phyloP scores from a whole-genome alignment of 2,329 filamentous ascomycete species.

The Epichloe festucae region DNA sequence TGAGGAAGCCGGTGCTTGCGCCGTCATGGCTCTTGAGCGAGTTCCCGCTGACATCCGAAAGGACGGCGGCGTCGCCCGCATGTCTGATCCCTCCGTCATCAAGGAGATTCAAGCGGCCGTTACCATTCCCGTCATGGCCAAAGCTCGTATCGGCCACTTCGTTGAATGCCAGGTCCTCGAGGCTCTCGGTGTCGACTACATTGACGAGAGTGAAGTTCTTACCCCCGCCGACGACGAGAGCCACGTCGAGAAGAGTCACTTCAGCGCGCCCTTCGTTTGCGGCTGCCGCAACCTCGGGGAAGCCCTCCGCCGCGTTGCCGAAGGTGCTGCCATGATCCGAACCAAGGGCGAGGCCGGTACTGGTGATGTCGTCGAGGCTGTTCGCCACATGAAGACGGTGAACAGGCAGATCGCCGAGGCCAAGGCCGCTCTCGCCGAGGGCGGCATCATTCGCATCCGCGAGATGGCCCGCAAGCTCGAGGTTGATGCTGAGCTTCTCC shows the following conservation, averaged over 20 bases:
- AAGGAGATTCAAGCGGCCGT: conserved; percentile 88
- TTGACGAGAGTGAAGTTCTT: conserved; percentile 95
- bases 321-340: conserved; percentile 96
- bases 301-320: conserved; percentile 76
- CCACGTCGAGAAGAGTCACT: conserved; percentile 83
- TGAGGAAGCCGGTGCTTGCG: conserved; percentile 88
- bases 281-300: conserved; percentile 91
- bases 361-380: conserved; percentile 91
- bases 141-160: conserved; percentile 93
- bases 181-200: conserved; percentile 89
- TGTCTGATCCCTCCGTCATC: conserved; percentile 93
- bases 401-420: conserved; percentile 71
- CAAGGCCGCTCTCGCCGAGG: conserved; percentile 53
- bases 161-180: conserved; percentile 98
- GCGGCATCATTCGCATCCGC: conserved; percentile 42
- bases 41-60: conserved; percentile 92
- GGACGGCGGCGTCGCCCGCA: conserved; percentile 87
- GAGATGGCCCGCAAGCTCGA: conserved; percentile 72
- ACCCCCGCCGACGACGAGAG: conserved; percentile 83
- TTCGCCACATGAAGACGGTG: conserved; percentile 89
- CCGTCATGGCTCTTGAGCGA: conserved; percentile 97
- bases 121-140: conserved; percentile 98
- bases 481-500: conserved; percentile 64
- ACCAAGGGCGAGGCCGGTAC: conserved; percentile 98
- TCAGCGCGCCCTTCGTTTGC: conserved; percentile 84